Base-by-base conservation (phyloP, 2,329 filamentous ascomycete species). In the Pseudocercospora crystallina region DNA sequence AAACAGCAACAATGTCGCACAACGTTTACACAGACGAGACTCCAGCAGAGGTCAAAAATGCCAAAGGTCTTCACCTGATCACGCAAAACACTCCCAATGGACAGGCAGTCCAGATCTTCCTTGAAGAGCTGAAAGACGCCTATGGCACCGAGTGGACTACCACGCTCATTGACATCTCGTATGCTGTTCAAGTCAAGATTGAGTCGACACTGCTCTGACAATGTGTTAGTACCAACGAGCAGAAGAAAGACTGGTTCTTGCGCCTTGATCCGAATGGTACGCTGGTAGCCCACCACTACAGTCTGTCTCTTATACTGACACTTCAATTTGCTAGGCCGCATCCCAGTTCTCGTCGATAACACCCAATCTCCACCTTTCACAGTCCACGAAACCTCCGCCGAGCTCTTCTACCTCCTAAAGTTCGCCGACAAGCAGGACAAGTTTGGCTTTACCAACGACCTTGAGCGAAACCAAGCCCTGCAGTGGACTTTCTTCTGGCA, bases 401-500 rank as follows among this genome's bases (percentile, higher is more conserved):
- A 79, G 57, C 65, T 81, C 10, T 67, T 80, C 46, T 81, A 81
- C 58, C 71, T 81, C n/a, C 61, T 77, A 5, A 76, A 79, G 52
- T 62, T 70, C 30, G 69, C 65, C 49, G 79, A 81, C 63, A 75
- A 72, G 53, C 65, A 80, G 5, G 67, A 78, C 57, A 66, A 63
- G 5, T 80, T 81, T 59, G 73, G 75, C 13, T 82, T 81, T 69
- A 72, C 72, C 40, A 73, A 80, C 58, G 72, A 75, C 12, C 62
- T 79, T 5, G 78, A 81, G 64, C 66, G 71, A 11, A 79, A 67
- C 54, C 66, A 80, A 58, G 67, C 64, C 26, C 51, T 79, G 35
- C 78, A 81, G 59, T 80, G 78, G 78, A 67, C 77, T 1, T 79
- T 80, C 65, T 81, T 80, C 67, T 80, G 76, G 76, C 76, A 80